Evolutionary conservation across 768 basidiomycete genomes (phyloP).

Genomic region (Hortiboletus campestris): DNA sequence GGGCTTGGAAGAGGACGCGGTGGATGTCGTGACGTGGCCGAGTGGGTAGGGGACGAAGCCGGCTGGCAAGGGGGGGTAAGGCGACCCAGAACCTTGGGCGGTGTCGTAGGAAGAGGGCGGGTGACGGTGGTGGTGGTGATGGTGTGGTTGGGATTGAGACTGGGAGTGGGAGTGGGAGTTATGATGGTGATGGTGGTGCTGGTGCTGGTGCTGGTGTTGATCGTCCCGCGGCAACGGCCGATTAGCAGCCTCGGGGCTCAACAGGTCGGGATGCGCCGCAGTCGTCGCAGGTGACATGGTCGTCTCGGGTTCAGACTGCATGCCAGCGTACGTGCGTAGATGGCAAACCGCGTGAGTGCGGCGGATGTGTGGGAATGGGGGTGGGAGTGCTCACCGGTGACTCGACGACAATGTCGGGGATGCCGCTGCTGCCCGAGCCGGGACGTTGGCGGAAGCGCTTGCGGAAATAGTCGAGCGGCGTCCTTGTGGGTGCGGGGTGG

Average conservation of each 20-base stretch:
- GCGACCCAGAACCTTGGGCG: slow-evolving; percentile 10
- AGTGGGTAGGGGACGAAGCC: slow-evolving; percentile 20
- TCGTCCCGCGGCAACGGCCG: slow-evolving; percentile 25
- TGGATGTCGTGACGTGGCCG: neutral
- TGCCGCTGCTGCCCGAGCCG: slow-evolving; percentile 30
- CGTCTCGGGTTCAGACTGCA: slow-evolving; percentile 42
- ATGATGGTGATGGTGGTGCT: neutral
- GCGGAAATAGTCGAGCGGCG: slow-evolving; percentile 25
- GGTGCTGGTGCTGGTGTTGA: neutral
- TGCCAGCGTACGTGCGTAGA: neutral
- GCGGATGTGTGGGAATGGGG: neutral
- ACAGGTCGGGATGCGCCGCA: slow-evolving; percentile 38
- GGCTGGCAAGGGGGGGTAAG: slow-evolving; percentile 10
- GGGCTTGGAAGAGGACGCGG: neutral
- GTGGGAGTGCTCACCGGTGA: slow-evolving; percentile 40
- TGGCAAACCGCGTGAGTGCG: neutral
- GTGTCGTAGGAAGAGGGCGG: neutral
- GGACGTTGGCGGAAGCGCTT: slow-evolving; percentile 31
- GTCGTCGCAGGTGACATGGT: slow-evolving; percentile 29
- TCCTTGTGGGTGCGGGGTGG: slow-evolving; percentile 12
- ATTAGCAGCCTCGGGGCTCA: slow-evolving; percentile 43
- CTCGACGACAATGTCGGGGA: slow-evolving; percentile 45
- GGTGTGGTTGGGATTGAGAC: neutral
- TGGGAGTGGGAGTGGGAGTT: neutral
- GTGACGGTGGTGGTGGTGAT: neutral